Evolutionary conservation across 805 yeast genomes (phyloP).

Genomic region (Candida easanensis): DNA sequence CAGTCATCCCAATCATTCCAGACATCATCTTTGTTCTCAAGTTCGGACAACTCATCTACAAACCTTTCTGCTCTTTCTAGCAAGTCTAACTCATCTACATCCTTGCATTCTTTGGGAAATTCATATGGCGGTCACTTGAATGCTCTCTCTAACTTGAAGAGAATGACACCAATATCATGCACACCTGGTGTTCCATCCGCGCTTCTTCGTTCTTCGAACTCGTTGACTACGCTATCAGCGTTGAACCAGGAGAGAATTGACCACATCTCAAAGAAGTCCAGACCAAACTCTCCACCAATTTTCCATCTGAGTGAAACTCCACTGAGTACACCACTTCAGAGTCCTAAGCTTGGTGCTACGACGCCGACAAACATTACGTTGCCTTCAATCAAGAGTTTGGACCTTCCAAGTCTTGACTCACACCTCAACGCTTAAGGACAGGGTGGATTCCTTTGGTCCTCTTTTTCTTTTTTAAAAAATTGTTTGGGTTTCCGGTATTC

Average conservation of each 20-base stretch:
- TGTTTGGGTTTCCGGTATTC: neutral
- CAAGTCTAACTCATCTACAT: constrained; percentile 28
- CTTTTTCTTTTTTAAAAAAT: too few species aligned
- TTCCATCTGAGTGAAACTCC: constrained; percentile 43
- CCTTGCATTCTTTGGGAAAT: constrained; percentile 22
- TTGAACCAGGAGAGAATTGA: constrained; percentile 26
- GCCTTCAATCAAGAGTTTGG: constrained; percentile 28
- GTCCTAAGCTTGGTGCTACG: constrained; percentile 37
- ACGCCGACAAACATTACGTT: constrained; percentile 16
- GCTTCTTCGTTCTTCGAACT: constrained; percentile 20
- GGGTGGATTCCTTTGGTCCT: neutral
- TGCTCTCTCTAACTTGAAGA: constrained; percentile 25
- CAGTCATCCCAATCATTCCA: constrained; percentile 25
- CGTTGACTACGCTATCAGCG: constrained; percentile 23
- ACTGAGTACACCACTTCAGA: constrained; percentile 45
- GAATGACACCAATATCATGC: constrained; percentile 42
- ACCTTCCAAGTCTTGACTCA: constrained; percentile 23
- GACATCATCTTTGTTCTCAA: constrained; percentile 24
- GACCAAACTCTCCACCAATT: constrained; percentile 47
- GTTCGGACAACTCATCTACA: constrained; percentile 24
- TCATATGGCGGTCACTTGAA: constrained; percentile 16
- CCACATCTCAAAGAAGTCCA: constrained; percentile 37
- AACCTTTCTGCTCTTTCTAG: constrained; percentile 26
- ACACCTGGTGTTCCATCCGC: constrained; percentile 14
- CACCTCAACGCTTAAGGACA: neutral